These are phyloP conservation scores for Parastagonospora avenae DNA, from an alignment of 2,329 filamentous ascomycete species.

Conservation along the genomic window DNA sequence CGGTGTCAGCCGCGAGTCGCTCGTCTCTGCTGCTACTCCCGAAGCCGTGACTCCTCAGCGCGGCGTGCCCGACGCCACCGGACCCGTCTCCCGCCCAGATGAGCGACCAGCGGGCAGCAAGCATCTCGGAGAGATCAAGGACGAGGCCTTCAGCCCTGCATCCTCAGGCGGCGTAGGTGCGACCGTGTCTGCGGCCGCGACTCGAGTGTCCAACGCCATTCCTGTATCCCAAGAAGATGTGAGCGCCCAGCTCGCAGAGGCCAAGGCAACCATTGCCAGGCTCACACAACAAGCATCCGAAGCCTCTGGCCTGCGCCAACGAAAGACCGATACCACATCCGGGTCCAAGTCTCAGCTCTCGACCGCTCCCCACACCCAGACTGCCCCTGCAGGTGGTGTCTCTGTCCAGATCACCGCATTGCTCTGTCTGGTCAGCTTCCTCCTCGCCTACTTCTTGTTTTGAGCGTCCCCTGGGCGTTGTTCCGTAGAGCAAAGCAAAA, in stretches of 20 bases:
- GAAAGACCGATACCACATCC: slow-evolving; percentile 66
- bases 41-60: slow-evolving; percentile 56
- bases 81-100: slow-evolving; percentile 47
- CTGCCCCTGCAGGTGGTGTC: slow-evolving; percentile 72
- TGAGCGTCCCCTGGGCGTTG: slow-evolving; percentile 55
- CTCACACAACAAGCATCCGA: slow-evolving; percentile 65
- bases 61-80: slow-evolving; percentile 35
- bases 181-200: slow-evolving; percentile 52
- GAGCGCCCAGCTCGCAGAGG: slow-evolving; percentile 74
- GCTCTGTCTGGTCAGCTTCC: slow-evolving; percentile 86
- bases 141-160: slow-evolving; percentile 50
- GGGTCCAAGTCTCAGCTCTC: slow-evolving; percentile 57
- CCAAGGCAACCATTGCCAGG: slow-evolving; percentile 72
- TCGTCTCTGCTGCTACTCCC: slow-evolving; percentile 60
- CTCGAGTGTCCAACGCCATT: slow-evolving; percentile 55
- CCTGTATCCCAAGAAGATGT: slow-evolving; percentile 65
- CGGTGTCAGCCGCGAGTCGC: slow-evolving; percentile 36
- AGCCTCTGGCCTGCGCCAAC: slow-evolving; percentile 72
- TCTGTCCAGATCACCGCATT: slow-evolving; percentile 83
- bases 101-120: slow-evolving; percentile 47
- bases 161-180: slow-evolving; percentile 41
- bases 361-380: slow-evolving; percentile 57
- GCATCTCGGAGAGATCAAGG: slow-evolving; percentile 48
- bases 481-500: slow-evolving; percentile 22
- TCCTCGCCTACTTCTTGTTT: slow-evolving; percentile 96